Evolutionary conservation across 257 asterid genomes (phyloP).

Genomic region (Nicotiana noctiflora): DNA sequence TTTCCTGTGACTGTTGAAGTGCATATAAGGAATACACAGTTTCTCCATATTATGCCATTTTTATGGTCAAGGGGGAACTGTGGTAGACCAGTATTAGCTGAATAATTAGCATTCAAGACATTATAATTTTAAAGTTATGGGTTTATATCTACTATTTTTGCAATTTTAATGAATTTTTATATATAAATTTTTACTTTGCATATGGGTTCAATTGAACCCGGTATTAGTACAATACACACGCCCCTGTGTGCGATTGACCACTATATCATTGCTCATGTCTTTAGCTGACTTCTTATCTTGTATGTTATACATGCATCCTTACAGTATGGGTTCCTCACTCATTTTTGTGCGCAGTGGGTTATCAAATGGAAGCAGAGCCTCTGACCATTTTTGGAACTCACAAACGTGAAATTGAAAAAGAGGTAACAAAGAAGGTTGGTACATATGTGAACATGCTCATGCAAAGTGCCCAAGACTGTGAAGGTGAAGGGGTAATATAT

Average conservation of each 20-base stretch:
- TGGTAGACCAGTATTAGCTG: not conserved
- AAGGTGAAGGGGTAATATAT: constrained; percentile 49
- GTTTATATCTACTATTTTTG: too few relatives aligned
- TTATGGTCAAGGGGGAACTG: not conserved
- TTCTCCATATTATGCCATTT: not conserved
- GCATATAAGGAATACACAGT: not conserved
- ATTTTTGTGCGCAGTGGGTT: constrained; percentile 56
- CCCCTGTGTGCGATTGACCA: not conserved
- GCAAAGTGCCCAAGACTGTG: constrained; percentile 50
- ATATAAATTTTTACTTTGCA: too few relatives aligned
- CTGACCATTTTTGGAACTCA: constrained; percentile 51
- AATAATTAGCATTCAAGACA: not conserved
- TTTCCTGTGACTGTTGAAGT: constrained; percentile 1
- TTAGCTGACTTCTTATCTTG: not conserved
- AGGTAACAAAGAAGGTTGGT: constrained; percentile 51
- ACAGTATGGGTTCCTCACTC: not conserved
- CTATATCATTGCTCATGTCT: not conserved
- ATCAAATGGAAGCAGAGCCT: constrained; percentile 44
- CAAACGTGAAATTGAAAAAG: constrained; percentile 50
- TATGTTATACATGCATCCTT: not conserved
- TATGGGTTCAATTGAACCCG: too few relatives aligned
- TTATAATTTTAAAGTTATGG: too few relatives aligned
- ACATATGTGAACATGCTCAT: constrained; percentile 38
- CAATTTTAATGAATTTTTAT: too few relatives aligned
- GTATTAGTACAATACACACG: too few relatives aligned